phyloP scores from a whole-genome alignment of 139 green algal species.

The Chlamydomonas eustigma region DNA sequence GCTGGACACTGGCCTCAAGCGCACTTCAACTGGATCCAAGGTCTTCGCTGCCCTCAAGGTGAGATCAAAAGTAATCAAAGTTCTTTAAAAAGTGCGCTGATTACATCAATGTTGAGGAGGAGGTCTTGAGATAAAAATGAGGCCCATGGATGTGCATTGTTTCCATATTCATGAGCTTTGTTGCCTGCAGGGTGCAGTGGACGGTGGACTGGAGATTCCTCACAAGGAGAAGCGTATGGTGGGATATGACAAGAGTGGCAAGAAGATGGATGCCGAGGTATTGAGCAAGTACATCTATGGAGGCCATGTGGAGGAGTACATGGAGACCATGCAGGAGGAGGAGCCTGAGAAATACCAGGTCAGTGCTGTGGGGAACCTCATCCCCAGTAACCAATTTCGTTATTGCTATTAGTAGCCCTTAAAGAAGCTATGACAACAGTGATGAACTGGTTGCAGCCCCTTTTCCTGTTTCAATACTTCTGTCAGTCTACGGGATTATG shows the following conservation, averaged over 20 bases:
- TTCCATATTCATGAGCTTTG: too few relatives aligned
- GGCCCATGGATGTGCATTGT: too few relatives aligned
- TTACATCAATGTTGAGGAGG: too few relatives aligned
- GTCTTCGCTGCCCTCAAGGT: conserved; percentile 89
- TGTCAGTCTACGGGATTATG: too few relatives aligned
- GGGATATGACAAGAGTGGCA: conserved; percentile 83
- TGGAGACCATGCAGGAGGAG: conserved; percentile 94
- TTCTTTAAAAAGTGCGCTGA: too few relatives aligned
- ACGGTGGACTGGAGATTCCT: conserved; percentile 96
- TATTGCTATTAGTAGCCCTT: too few relatives aligned
- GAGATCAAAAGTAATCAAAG: too few relatives aligned
- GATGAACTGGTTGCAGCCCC: too few relatives aligned
- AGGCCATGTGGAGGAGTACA: conserved; percentile 97
- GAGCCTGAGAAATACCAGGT: conserved; percentile 92
- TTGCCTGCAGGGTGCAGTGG: conserved; percentile 79
- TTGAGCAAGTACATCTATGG: conserved; percentile 92
- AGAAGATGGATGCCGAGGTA: conserved; percentile 87
- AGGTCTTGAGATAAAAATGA: too few relatives aligned
- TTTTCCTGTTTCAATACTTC: too few relatives aligned
- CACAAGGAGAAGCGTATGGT: conserved; percentile 99
- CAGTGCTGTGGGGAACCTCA: neutral
- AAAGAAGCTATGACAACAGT: too few relatives aligned
- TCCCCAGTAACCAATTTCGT: too few relatives aligned
- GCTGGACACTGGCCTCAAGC: conserved; percentile 95
- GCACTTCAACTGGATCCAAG: conserved; percentile 92